Evolutionary conservation across 495 filamentous ascomycete species (phyloP).

Genomic region (Neurospora sp.): DNA sequence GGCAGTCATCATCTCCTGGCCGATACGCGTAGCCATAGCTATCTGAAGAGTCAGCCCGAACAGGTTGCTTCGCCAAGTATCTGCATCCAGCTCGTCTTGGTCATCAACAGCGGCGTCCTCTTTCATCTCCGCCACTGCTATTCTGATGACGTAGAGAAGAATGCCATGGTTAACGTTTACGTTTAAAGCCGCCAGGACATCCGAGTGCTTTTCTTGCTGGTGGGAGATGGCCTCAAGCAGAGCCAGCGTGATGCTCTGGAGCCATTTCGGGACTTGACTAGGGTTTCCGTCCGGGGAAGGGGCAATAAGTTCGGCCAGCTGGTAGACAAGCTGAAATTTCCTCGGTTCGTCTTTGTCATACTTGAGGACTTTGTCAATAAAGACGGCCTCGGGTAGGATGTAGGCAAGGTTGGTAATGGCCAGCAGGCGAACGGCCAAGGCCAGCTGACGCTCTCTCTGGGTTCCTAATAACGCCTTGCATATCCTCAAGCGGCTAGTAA

Average conservation of each 20-base stretch:
- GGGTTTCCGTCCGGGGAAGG: slow-evolving; percentile 53
- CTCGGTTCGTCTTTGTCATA: slow-evolving; percentile 87
- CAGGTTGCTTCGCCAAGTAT: slow-evolving; percentile 82
- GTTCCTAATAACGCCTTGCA: slow-evolving; percentile 66
- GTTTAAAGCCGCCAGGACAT: slow-evolving; percentile 78
- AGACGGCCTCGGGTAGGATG: slow-evolving; percentile 66
- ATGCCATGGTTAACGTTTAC: slow-evolving; percentile 94
- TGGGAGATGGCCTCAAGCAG: slow-evolving; percentile 73
- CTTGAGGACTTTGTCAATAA: slow-evolving; percentile 74
- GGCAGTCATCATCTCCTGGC: slow-evolving; percentile 68
- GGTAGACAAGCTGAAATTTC: slow-evolving; percentile 80
- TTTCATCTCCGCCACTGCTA: slow-evolving; percentile 72
- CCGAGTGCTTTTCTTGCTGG: slow-evolving; percentile 63
- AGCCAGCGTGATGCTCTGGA: slow-evolving; percentile 76
- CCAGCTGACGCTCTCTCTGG: slow-evolving; percentile 55
- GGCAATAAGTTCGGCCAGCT: slow-evolving; percentile 85
- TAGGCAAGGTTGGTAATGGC: slow-evolving; percentile 91
- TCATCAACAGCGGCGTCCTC: slow-evolving; percentile 44
- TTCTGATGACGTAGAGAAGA: slow-evolving; percentile 86
- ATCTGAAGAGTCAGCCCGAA: slow-evolving; percentile 74
- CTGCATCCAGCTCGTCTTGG: slow-evolving; percentile 49
- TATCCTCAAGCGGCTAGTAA: slow-evolving; percentile 72
- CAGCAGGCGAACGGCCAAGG: slow-evolving; percentile 70
- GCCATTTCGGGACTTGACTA: slow-evolving; percentile 51
- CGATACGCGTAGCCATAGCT: slow-evolving; percentile 57